Conservation (phyloP, 176 grass and related monocot genomes). For the Carex scoparia region DNA sequence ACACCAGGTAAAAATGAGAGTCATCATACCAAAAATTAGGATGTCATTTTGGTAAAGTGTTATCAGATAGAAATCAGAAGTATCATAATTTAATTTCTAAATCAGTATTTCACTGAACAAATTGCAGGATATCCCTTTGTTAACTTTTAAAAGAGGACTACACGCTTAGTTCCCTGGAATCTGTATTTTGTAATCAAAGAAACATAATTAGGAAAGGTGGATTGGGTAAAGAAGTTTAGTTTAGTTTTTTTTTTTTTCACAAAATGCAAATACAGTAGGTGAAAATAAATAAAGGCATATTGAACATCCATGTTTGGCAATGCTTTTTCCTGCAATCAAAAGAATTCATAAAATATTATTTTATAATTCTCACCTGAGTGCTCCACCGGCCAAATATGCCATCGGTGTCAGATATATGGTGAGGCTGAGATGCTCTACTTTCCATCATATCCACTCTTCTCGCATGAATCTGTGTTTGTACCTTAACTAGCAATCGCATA, state of each 20-base stretch:
- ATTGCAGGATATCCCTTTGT: not conserved
- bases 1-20: not conserved
- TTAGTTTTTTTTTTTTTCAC: not conserved
- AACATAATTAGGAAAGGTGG: not conserved
- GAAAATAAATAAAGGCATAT: not conserved
- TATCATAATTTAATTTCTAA: not conserved
- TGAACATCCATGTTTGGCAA: not conserved
- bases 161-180: not conserved
- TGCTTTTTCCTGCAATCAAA: not conserved
- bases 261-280: not conserved
- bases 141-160: not conserved
- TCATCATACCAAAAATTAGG: not conserved
- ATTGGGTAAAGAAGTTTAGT: not conserved
- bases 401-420: slow-evolving; percentile 22
- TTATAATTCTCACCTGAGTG: slow-evolving; percentile 2
- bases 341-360: not conserved
- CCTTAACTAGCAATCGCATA: slow-evolving; percentile 85
- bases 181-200: not conserved
- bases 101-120: not conserved
- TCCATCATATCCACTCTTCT: slow-evolving; percentile 84
- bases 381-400: slow-evolving; percentile 29
- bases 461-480: slow-evolving; percentile 66
- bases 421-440: slow-evolving; percentile 41
- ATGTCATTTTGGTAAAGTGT: not conserved
- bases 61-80: not conserved